These are phyloP conservation scores for Gracilaria domingensis DNA, from an alignment of 23 red algal species.

Conservation along the genomic window DNA sequence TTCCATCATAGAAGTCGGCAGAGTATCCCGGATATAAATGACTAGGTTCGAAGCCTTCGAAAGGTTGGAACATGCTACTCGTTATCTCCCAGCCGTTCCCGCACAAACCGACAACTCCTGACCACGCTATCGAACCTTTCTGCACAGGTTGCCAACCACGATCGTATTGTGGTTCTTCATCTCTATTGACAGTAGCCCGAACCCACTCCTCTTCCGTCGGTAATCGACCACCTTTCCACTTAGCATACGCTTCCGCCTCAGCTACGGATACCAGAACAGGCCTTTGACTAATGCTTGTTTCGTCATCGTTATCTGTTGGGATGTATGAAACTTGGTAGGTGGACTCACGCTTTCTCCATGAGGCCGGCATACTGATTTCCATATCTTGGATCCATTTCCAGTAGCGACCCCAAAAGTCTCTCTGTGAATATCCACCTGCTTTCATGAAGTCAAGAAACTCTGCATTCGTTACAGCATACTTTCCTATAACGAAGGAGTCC, in stretches of 20 bases:
- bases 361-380: conserved; percentile 8
- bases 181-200: conserved; percentile 25
- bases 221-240: conserved; percentile 66
- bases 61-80: conserved; percentile 56
- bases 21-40: conserved; percentile 91
- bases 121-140: conserved; percentile 21
- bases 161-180: conserved; percentile 17
- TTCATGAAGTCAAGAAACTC: conserved; percentile 79
- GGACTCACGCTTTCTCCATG: conserved; percentile 33
- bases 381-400: conserved; percentile 56
- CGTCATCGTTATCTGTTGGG: conserved; percentile 21
- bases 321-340: conserved; percentile 11
- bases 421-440: conserved; percentile 81
- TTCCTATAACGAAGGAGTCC: conserved; percentile 39
- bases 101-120: conserved; percentile 75
- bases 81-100: conserved; percentile 98
- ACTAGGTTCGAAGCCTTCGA: conserved; percentile 74
- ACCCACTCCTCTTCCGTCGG: conserved; percentile 90
- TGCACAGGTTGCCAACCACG: conserved; percentile 10
- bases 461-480: conserved; percentile 81
- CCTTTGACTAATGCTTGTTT: conserved; percentile 30
- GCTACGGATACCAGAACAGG: conserved; percentile 89
- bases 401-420: conserved; percentile 57
- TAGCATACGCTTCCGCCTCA: conserved; percentile 89
- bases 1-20: conserved; percentile 94